Base-by-base conservation (phyloP, 768 basidiomycete genomes). In the Lentinula sp. region DNA sequence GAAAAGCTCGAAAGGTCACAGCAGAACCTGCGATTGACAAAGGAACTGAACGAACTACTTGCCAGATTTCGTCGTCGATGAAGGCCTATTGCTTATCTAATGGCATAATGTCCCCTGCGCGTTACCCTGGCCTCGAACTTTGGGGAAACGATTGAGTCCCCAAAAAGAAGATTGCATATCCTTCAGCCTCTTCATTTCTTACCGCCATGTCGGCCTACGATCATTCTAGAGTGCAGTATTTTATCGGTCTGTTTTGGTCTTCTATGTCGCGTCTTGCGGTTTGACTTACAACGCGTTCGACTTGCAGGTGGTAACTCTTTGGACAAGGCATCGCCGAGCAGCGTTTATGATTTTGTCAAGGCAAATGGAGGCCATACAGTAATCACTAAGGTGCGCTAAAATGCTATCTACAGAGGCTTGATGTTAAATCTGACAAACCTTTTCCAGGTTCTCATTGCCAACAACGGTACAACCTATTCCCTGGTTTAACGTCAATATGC, bases 301-400 rank as follows among this genome's bases (percentile, higher is more conserved):
- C 40, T 64, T 37, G 60, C n/a, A 98, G 97, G 97, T 69, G 95
- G 93, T 64, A 98, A 98, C 76, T 86, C 91, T 34, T 71, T 99
- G 63, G 92, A 95, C 62, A 88, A 84, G 63, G 95, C 95, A 34
- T 78, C 88, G 31, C 79, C 87, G 31, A 84, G 91, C 58, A 83
- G 80, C 63, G 87, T 99, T 45, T 80, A 86, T 64, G 95, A 98
- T 76, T 99, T 96, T 74, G 95, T 98, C 39, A 88, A 89, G 70
- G 76, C 78, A 53, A 80, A 95, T 71, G 95, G 95, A 9, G 97
- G 97, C 61, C 97, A 99, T 75, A 96, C 97, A 18, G 95, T 98
- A 63, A 98, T 99, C 76, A 97, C 94, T 61, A 98, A 98, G 80
- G 97, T 95, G 96, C 95, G 82, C 70, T 2, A 21, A 9, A 48